Conservation (phyloP, 2,329 filamentous ascomycete genomes). For the Apiospora hydei region DNA sequence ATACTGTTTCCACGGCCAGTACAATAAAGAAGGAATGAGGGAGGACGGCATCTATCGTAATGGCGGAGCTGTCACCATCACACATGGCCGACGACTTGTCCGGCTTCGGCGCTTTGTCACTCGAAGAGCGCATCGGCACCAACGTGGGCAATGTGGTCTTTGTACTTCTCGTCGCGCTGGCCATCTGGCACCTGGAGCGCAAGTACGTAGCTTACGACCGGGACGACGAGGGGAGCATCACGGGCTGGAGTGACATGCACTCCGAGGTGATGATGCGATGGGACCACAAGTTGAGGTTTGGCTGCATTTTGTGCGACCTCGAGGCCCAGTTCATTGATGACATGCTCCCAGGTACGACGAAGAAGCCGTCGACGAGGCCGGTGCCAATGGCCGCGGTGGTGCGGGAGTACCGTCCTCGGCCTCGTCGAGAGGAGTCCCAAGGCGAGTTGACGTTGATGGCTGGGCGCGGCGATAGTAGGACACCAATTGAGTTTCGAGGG, state of each 20-base stretch:
- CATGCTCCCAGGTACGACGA: not conserved
- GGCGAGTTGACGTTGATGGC: not conserved
- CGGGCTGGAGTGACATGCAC: not conserved
- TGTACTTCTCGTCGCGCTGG: not conserved
- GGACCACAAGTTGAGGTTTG: not conserved
- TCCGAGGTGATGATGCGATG: not conserved
- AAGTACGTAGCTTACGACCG: not conserved
- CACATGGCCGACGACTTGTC: not conserved
- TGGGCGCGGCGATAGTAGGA: not conserved
- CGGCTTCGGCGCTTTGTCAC: not conserved
- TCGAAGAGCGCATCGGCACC: not conserved
- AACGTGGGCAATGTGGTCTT: not conserved
- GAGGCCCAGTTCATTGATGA: not conserved
- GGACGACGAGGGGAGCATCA: not conserved
- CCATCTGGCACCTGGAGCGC: not conserved
- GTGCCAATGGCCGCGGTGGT: not conserved
- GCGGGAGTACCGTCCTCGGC: not conserved
- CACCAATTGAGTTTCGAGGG: not conserved
- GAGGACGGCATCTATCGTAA: not conserved
- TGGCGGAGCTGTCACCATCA: not conserved
- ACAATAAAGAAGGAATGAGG: too few species aligned
- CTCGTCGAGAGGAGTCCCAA: not conserved
- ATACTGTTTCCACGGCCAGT: not conserved
- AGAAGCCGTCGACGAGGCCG: not conserved
- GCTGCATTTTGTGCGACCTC: not conserved